These are phyloP conservation scores for Leccinum boreale DNA, from an alignment of 768 basidiomycete species.

Conservation along the genomic window DNA sequence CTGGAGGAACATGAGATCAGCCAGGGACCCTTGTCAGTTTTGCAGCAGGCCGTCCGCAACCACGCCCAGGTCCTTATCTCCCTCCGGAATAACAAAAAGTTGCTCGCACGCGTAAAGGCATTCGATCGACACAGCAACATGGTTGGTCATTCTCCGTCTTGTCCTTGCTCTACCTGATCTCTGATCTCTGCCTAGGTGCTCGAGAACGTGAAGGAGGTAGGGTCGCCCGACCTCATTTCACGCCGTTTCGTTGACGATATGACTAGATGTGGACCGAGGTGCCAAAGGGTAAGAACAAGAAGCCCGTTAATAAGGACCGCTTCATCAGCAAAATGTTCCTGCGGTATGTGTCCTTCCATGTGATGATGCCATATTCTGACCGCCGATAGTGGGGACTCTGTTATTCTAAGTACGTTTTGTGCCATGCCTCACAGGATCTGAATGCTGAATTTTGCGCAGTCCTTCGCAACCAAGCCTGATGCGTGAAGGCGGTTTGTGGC, in stretches of 20 bases:
- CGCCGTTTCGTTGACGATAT: slow-evolving; percentile 8
- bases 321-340: slow-evolving; percentile 99
- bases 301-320: slow-evolving; percentile 97
- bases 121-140: slow-evolving; percentile 99
- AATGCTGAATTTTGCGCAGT: slow-evolving; percentile 48
- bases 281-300: slow-evolving; percentile 98
- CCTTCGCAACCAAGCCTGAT: slow-evolving; percentile 69
- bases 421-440: slow-evolving; percentile 11
- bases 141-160: slow-evolving; percentile 47
- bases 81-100: slow-evolving; percentile 96
- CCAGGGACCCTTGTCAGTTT: slow-evolving; percentile 93
- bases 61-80: slow-evolving; percentile 98
- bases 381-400: slow-evolving; percentile 81
- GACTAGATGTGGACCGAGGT: slow-evolving; percentile 97
- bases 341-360: slow-evolving; percentile 47
- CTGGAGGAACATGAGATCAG: slow-evolving; percentile 98
- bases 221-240: slow-evolving; percentile 19
- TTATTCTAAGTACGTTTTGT: slow-evolving; percentile 80
- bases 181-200: slow-evolving; percentile 58
- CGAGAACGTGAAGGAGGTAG: slow-evolving; percentile 96
- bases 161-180: slow-evolving; percentile 5
- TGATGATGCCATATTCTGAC: slow-evolving; percentile 11
- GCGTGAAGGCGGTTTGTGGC: not conserved
- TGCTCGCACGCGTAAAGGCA: slow-evolving; percentile 93
- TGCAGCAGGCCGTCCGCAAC: slow-evolving; percentile 97